phyloP scores from a whole-genome alignment of 371 early-diverging fungal species.

The Massospora cicadina region DNA sequence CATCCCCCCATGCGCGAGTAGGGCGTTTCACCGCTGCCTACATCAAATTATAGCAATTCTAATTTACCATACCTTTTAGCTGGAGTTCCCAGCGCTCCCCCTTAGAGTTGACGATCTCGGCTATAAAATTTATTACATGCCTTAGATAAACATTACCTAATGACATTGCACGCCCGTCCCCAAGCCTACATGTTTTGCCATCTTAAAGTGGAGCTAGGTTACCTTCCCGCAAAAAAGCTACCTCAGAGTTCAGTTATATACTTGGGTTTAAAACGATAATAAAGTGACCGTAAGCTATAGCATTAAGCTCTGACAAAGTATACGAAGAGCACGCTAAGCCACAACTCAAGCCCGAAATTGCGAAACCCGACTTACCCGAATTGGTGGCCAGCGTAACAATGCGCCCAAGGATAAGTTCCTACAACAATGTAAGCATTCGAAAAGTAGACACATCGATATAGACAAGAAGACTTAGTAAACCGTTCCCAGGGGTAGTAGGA shows the following conservation, averaged over 20 bases:
- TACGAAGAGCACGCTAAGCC: too few species aligned
- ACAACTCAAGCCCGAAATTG: not conserved
- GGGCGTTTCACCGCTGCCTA: constrained; percentile 66
- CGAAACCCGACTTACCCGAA: constrained; percentile 39
- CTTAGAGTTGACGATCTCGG: constrained; percentile 18
- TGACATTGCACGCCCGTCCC: constrained; percentile 77
- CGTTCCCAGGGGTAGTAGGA: too few species aligned
- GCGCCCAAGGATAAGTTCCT: constrained; percentile 58
- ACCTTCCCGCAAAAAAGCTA: not conserved
- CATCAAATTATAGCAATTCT: not conserved
- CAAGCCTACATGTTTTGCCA: constrained; percentile 42
- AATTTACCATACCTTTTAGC: constrained; percentile 34
- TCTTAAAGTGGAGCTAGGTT: not conserved
- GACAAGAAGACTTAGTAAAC: too few species aligned
- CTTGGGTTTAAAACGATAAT: not conserved
- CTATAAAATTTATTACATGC: constrained; percentile 10
- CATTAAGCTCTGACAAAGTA: too few species aligned
- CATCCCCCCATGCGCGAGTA: constrained; percentile 79
- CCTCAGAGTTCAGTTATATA: not conserved
- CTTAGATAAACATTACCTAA: constrained; percentile 28
- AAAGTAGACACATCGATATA: too few species aligned
- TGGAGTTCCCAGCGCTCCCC: constrained; percentile 58
- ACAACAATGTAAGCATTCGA: too few species aligned
- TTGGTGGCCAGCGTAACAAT: constrained; percentile 78
- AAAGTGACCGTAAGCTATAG: too few species aligned